Conservation (phyloP, 345 rosid species). For the Nephelium lappaceum region DNA sequence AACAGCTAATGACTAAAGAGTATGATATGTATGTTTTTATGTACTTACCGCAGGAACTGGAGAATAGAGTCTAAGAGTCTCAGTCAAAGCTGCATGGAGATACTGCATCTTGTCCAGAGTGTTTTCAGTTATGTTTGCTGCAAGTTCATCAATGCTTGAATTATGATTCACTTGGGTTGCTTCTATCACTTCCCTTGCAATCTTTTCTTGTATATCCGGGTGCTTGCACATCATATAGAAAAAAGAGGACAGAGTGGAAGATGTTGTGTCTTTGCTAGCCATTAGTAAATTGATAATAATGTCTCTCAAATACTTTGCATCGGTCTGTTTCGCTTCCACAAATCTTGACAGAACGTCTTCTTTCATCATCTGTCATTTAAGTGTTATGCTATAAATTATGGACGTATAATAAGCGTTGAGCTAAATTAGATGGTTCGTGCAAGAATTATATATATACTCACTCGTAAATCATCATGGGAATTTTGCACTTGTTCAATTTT, state of each 20-base stretch:
- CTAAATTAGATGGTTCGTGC: constrained; percentile 1
- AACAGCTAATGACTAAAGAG: neutral
- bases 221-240: constrained; percentile 36
- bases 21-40: neutral
- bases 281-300: constrained; percentile 30
- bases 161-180: constrained; percentile 12
- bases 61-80: constrained; percentile 38
- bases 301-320: constrained; percentile 32
- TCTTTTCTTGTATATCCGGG: constrained; percentile 23
- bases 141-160: constrained; percentile 17
- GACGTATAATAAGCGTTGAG: neutral
- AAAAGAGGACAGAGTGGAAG: constrained; percentile 31
- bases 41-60: constrained; percentile 30
- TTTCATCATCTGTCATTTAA: constrained; percentile 19
- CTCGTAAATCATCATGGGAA: neutral
- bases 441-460: constrained; percentile 2
- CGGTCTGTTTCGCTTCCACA: constrained; percentile 18
- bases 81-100: constrained; percentile 37
- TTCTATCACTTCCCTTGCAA: constrained; percentile 25
- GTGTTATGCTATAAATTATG: neutral
- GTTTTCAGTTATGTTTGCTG: constrained; percentile 20
- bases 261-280: constrained; percentile 36
- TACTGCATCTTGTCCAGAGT: constrained; percentile 29
- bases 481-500: constrained; percentile 20
- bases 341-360: constrained; percentile 38